These are phyloP conservation scores for Verticillium nubilum DNA, from an alignment of 2,329 filamentous ascomycete genomes.

Conservation along the genomic window DNA sequence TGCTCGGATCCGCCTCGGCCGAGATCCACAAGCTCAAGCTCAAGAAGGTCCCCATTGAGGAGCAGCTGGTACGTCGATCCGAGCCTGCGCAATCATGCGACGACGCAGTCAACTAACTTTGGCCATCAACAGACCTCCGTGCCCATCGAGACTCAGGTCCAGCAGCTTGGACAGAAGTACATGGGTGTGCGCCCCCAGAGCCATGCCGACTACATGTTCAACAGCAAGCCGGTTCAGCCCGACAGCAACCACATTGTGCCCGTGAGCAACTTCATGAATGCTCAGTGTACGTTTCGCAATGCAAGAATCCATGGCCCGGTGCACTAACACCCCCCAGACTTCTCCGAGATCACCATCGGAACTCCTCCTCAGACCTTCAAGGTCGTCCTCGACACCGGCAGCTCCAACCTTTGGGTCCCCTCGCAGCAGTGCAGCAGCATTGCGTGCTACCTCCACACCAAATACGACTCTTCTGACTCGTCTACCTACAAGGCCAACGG, in stretches of 20 bases:
- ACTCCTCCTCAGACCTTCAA: slow-evolving; percentile 94
- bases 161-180: slow-evolving; percentile 91
- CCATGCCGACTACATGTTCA: slow-evolving; percentile 75
- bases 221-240: slow-evolving; percentile 60
- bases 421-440: slow-evolving; percentile 88
- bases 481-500: slow-evolving; percentile 94
- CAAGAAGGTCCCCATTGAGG: slow-evolving; percentile 87
- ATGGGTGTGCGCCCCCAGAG: slow-evolving; percentile 71
- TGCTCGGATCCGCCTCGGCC: slow-evolving; percentile 78
- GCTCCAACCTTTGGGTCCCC: slow-evolving; percentile 98
- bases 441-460: slow-evolving; percentile 94
- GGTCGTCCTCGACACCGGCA: slow-evolving; percentile 96
- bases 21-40: slow-evolving; percentile 95
- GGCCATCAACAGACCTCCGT: slow-evolving; percentile 54
- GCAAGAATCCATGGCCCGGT: background rate
- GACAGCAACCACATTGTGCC: slow-evolving; percentile 74
- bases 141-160: slow-evolving; percentile 75
- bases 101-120: slow-evolving; percentile 9
- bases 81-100: background rate
- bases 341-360: slow-evolving; percentile 91
- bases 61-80: slow-evolving; percentile 75
- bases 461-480: slow-evolving; percentile 88
- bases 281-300: slow-evolving; percentile 71
- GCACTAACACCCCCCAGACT: slow-evolving; percentile 55
- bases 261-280: slow-evolving; percentile 96